Evolutionary conservation across 306 rosid genomes (phyloP), one percentile per base, ranked within the genome.

Genomic region (Cucumis melo): DNA sequence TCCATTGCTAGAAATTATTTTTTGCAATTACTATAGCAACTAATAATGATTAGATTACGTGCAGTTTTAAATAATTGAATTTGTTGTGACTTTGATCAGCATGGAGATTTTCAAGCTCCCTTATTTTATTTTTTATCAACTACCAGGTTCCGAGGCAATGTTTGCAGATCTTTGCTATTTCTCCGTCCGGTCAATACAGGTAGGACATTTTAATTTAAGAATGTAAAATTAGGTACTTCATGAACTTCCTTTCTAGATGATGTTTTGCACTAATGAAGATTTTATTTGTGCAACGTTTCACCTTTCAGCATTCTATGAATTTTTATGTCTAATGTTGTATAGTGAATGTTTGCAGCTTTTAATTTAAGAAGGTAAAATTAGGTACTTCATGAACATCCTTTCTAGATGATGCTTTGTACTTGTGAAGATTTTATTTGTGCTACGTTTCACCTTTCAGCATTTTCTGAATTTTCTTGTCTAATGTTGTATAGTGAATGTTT

Each of bases 131-230:
- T 44, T 78, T 72, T 75, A 72, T 27, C 23, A 55, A 65, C 44
- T 72, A 76, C 83, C 93, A 93, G 98, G 98, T 88, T 93, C 97
- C 4, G 98, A 93, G 85, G 98, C 98, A 77, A 93, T 93, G 97
- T 93, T 93, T 78, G 98, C 97, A 17, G 97, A 93, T 86, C 98
- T 93, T 85, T 93, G 97, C 87, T 90, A 93, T 84, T 93, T 93
- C 81, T 81, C 96, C 82, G 97, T 93, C 41, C 89, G 89, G 79
- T 91, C 98, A 73, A 96, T 93, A 80, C 98, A 93, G 97, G 98
- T 93, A 86, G 84, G 78, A 74, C 67, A 75, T 59, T 46, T 50
- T 48, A 63, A 51, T n/a, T 48, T 62, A 53, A 42, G 50, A 73
- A 17, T 68, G 23, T 19, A 8, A 20, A n/a, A n/a, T n/a, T n/a